Conservation (phyloP, 2,329 filamentous ascomycete species). For the Claviceps africana region DNA sequence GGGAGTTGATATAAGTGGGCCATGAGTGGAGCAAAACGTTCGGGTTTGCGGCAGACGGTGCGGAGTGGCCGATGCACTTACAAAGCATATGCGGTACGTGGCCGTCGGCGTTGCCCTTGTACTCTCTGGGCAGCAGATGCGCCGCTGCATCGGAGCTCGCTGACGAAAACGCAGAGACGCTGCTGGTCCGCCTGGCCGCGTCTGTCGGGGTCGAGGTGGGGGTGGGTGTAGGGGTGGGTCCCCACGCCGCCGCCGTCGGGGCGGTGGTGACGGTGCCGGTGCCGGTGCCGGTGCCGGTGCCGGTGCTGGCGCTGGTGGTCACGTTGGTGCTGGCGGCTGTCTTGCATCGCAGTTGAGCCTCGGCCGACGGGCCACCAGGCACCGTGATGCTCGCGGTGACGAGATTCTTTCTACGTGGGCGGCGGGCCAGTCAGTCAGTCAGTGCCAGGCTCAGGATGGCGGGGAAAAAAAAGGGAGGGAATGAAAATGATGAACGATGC, state of each 20-base stretch:
- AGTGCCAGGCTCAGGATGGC: not conserved
- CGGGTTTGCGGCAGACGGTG: too few relatives aligned
- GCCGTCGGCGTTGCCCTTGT: not conserved
- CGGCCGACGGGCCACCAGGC: constrained; percentile 22
- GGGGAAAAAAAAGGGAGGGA: not conserved
- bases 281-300: too few relatives aligned
- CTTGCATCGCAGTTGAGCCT: constrained; percentile 19
- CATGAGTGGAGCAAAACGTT: not conserved
- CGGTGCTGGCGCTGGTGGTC: too few relatives aligned
- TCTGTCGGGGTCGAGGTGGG: constrained; percentile 11
- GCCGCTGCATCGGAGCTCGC: constrained; percentile 19
- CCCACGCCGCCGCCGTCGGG: not conserved
- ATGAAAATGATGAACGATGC: not conserved
- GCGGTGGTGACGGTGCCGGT: not conserved
- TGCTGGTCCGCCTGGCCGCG: constrained; percentile 25
- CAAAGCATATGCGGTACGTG: constrained; percentile 35
- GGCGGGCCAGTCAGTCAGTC: not conserved
- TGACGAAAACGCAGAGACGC: constrained; percentile 14
- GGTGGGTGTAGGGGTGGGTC: not conserved
- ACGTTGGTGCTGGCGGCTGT: not conserved
- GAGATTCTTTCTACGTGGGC: constrained; percentile 27
- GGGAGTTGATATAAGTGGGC: too few relatives aligned
- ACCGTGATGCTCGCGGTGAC: constrained; percentile 24
- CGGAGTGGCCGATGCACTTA: constrained; percentile 20
- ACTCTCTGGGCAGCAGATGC: not conserved